Base-by-base conservation (phyloP, 306 rosid species). In the Vicia faba region DNA sequence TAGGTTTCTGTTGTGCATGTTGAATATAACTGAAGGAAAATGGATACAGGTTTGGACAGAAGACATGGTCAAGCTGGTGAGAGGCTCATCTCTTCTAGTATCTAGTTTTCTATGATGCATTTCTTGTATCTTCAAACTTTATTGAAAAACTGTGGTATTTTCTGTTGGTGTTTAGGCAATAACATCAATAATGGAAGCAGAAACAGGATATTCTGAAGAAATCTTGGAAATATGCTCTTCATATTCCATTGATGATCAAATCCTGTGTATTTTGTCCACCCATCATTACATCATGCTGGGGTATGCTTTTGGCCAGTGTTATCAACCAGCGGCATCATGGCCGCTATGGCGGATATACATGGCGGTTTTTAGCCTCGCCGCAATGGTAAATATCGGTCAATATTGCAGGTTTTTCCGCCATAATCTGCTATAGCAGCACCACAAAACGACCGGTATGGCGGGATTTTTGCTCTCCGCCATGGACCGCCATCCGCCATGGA, bases 61-160 rank as follows among this genome's bases (percentile, higher is more conserved):
- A 69, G 64, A 70, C 49, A 51, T 61, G 80, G 50, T 53, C 69
- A 51, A 77, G 46, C 75, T 45, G 73, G 80, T 55, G 29, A 61
- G 68, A 8, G 19, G 15, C 14, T 58, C 44, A 29, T 54, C 49
- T 68, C 57, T 69, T 57, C 8, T 69, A 15, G 57, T 50, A 48
- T 59, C 64, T 69, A 59, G 10, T 64, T 40, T 19, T 28, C 26
- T 40, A 3, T 59, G 55, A 73, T 54, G 60, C 50, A 60, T 36
- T 73, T 64, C 31, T 11, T 59, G 68, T 49, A 61, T 60, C 49
- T 48, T 51, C 20, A 50, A 69, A 61, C 56, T 64, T 70, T 45
- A 54, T 60, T 48, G 58, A 43, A 16, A 61, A 40, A 41, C 20
- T 73, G 60, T 51, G 60, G 44, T 11, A 48, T 67, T 48, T 58